phyloP scores from a whole-genome alignment of 2,329 filamentous ascomycete species.

The Colletotrichum magnum region DNA sequence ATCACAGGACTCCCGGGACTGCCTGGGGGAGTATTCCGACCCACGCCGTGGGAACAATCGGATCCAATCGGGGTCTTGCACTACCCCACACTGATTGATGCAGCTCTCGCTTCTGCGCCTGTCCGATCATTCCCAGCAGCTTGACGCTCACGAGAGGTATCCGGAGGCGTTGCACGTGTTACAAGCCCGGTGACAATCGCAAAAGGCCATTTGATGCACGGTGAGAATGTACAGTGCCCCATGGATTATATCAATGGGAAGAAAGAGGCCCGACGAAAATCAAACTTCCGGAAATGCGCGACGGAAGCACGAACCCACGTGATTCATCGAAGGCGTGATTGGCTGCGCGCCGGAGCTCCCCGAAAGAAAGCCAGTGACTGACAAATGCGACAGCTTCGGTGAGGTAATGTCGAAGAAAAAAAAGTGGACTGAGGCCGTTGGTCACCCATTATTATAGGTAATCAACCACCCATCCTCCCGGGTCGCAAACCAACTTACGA shows the following conservation, averaged over 20 bases:
- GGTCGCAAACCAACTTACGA: conserved; percentile 13
- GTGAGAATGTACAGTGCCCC: too few relatives aligned
- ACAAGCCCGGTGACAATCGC: not conserved
- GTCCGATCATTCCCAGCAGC: not conserved
- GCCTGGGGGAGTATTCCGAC: not conserved
- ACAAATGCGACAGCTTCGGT: conserved; percentile 40
- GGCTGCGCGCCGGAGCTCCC: conserved; percentile 13
- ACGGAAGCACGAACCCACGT: conserved; percentile 15
- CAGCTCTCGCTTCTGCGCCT: not conserved
- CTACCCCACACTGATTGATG: not conserved
- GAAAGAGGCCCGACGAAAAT: not conserved
- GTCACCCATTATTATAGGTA: not conserved
- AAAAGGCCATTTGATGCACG: too few relatives aligned
- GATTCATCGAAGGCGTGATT: conserved; percentile 34
- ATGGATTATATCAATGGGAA: too few relatives aligned
- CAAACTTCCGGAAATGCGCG: not conserved
- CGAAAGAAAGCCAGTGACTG: conserved; percentile 24
- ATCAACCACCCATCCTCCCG: not conserved
- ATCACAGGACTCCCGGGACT: not conserved
- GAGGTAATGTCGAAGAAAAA: conserved; percentile 34
- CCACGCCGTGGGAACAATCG: not conserved
- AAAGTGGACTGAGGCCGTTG: conserved; percentile 38
- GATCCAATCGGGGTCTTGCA: not conserved
- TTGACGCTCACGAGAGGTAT: not conserved
- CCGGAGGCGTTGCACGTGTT: not conserved